Conservation (phyloP, 2,329 filamentous ascomycete species). For the Botrytis cinerea region DNA sequence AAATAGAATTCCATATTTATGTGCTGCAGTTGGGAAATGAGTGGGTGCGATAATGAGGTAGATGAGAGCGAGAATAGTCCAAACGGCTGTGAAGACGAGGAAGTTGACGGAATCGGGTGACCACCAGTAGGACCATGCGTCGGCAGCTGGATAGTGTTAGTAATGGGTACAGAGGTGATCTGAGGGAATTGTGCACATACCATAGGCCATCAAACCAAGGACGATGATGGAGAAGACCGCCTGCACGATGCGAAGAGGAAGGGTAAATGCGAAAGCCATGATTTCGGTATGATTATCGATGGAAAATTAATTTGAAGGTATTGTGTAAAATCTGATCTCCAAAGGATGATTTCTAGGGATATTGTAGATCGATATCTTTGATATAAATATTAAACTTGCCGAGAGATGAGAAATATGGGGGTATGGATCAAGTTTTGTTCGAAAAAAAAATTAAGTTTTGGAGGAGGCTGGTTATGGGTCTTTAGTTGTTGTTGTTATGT, state of each 20-base stretch:
- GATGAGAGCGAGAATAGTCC: slow-evolving; percentile 70
- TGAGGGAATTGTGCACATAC: slow-evolving; percentile 47
- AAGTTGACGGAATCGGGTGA: slow-evolving; percentile 67
- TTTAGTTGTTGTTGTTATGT: slow-evolving; percentile 20
- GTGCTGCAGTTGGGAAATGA: slow-evolving; percentile 60
- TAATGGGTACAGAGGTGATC: slow-evolving; percentile 13
- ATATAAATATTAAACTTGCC: slow-evolving; percentile 2
- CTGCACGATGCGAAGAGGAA: slow-evolving; percentile 67
- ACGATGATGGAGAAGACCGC: slow-evolving; percentile 70
- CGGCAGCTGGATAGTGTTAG: slow-evolving; percentile 53
- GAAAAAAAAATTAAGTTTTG: background rate
- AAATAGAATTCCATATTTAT: slow-evolving; percentile 64
- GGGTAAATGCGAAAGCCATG: slow-evolving; percentile 51
- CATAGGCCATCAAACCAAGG: slow-evolving; percentile 72
- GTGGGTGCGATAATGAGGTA: slow-evolving; percentile 71
- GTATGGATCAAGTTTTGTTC: background rate
- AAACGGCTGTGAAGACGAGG: slow-evolving; percentile 76
- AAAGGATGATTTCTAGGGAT: background rate
- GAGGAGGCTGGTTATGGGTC: slow-evolving; percentile 5
- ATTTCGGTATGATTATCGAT: background rate
- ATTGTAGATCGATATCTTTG: background rate
- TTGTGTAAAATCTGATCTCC: background rate
- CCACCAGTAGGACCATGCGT: slow-evolving; percentile 46
- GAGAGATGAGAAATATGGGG: slow-evolving; percentile 1
- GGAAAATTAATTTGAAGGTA: background rate